Percentiles rank a stretch among this genome's conserved stretches.
Conservation (phyloP, 1,284 basidiomycete genomes). For the Cystobasidium pallidum region DNA sequence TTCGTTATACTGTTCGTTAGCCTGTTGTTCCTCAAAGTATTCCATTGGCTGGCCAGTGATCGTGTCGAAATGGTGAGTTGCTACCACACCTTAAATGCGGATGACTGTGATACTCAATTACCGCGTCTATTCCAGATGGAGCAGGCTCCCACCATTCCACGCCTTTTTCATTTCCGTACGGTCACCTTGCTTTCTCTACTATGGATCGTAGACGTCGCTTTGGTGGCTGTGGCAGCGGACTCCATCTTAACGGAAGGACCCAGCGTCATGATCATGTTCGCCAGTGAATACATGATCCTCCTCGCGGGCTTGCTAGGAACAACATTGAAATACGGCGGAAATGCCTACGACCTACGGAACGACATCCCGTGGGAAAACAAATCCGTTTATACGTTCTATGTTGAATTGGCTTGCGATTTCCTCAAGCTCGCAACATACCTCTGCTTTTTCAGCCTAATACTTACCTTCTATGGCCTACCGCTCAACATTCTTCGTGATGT, state of each 20-base stretch:
- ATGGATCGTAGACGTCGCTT: constrained; percentile 70
- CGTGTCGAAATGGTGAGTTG: constrained; percentile 86
- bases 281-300: constrained; percentile 93
- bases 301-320: constrained; percentile 78
- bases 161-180: constrained; percentile 83
- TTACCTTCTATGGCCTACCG: constrained; percentile 92
- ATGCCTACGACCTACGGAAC: constrained; percentile 72
- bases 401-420: constrained; percentile 74
- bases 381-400: constrained; percentile 94
- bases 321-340: constrained; percentile 82
- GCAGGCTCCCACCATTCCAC: constrained; percentile 86
- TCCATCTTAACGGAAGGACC: constrained; percentile 77
- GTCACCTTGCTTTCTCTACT: constrained; percentile 69
- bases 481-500: constrained; percentile 96
- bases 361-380: constrained; percentile 81
- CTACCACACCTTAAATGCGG: too few relatives aligned
- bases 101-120: not conserved
- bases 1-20: constrained; percentile 91
- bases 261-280: constrained; percentile 89
- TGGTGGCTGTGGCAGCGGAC: constrained; percentile 77
- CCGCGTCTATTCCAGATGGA: constrained; percentile 76
- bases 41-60: constrained; percentile 95
- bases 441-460: constrained; percentile 87
- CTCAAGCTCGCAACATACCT: constrained; percentile 86
- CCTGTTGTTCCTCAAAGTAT: constrained; percentile 91